Conservation (phyloP, 345 rosid species). For the Hibiscus trionum region DNA sequence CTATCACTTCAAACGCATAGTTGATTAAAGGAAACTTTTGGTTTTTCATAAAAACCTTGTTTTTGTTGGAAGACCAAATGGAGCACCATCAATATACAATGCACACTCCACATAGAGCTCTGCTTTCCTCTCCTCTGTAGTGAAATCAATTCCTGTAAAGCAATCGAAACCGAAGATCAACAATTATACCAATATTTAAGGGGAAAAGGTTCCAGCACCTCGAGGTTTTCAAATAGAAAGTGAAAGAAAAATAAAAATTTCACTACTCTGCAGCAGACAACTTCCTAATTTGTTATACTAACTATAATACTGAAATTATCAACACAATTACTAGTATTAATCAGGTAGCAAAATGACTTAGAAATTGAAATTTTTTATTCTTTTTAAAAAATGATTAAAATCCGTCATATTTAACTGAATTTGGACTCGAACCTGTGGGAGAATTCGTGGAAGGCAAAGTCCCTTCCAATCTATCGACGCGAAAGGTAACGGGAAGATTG, state of each 20-base stretch:
- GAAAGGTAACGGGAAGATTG: constrained; percentile 83
- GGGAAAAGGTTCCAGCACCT: not conserved
- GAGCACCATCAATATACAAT: constrained; percentile 81
- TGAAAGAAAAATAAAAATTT: not conserved
- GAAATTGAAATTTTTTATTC: not conserved
- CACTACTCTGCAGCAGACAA: not conserved
- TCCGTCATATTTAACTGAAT: not conserved
- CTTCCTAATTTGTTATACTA: not conserved
- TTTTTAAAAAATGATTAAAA: not conserved
- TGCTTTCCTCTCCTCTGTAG: constrained; percentile 51
- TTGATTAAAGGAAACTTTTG: not conserved
- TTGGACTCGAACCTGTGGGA: constrained; percentile 34
- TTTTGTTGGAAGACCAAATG: constrained; percentile 84
- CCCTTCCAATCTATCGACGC: constrained; percentile 88
- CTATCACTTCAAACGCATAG: not conserved
- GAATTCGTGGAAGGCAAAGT: constrained; percentile 41
- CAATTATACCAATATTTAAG: not conserved
- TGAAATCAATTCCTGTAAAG: constrained; percentile 34
- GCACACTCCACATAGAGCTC: constrained; percentile 83
- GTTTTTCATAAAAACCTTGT: constrained; percentile 43
- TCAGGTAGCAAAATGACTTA: not conserved
- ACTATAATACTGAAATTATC: not conserved
- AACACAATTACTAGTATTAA: not conserved
- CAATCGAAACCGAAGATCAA: not conserved
- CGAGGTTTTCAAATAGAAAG: not conserved